Percentiles rank a stretch among this genome's conserved stretches.
These are phyloP conservation scores for Leishmania lainsoni DNA, from an alignment of 208 protist species.

Conservation along the genomic window DNA sequence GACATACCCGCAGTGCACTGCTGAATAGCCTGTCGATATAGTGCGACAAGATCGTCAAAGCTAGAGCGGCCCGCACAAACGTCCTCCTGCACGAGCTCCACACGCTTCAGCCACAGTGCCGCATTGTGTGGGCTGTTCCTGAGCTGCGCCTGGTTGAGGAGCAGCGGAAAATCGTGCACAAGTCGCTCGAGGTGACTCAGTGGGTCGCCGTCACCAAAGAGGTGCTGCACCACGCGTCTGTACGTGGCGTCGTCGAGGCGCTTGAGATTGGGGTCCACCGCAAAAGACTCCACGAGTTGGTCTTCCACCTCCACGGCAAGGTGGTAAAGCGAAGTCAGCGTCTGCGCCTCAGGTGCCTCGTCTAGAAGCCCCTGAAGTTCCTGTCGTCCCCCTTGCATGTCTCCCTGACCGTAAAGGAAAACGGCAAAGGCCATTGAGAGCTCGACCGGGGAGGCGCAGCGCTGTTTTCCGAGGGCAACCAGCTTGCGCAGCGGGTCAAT, in stretches of 20 bases:
- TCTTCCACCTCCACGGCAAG: constrained; percentile 73
- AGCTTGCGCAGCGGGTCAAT: constrained; percentile 44
- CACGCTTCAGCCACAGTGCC: constrained; percentile 77
- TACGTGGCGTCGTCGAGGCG: constrained; percentile 35
- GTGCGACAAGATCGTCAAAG: constrained; percentile 33
- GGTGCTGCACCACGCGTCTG: constrained; percentile 13
- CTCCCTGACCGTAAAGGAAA: constrained; percentile 76
- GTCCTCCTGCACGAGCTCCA: constrained; percentile 68
- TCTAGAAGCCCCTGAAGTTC: constrained; percentile 51
- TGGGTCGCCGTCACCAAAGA: constrained; percentile 44
- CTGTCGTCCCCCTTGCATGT: constrained; percentile 46
- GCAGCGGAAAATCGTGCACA: constrained; percentile 48
- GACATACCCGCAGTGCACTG: constrained; percentile 62
- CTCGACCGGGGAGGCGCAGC: constrained; percentile 58
- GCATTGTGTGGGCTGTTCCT: constrained; percentile 42
- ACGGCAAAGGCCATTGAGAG: constrained; percentile 54
- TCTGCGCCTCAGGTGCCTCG: constrained; percentile 46
- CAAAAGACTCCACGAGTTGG: constrained; percentile 76
- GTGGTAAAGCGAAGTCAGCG: constrained; percentile 52
- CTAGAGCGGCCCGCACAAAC: constrained; percentile 34
- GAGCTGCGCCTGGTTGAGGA: constrained; percentile 76
- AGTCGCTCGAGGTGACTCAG: constrained; percentile 45
- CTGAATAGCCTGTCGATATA: constrained; percentile 71
- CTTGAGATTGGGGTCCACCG: constrained; percentile 44
- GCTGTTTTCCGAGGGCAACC: constrained; percentile 37